Evolutionary conservation across 2,329 filamentous ascomycete genomes (phyloP).

Genomic region (Cladosporium sp.): DNA sequence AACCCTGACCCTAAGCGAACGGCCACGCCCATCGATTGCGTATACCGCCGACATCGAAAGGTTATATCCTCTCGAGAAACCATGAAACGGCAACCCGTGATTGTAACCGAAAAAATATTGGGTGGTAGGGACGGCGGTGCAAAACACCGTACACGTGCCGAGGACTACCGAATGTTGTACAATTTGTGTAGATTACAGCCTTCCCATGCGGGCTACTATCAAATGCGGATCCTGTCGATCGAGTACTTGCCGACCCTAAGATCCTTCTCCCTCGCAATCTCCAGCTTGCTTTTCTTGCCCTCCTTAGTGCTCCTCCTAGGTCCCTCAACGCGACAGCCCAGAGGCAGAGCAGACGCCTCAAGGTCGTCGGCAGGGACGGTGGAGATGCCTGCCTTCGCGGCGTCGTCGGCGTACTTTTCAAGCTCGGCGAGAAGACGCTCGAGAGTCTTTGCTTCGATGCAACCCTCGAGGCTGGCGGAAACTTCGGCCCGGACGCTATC

Average conservation of each 20-base stretch:
- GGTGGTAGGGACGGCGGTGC: no score
- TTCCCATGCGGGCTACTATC: not conserved
- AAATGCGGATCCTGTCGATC: conserved; percentile 60
- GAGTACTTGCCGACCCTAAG: conserved; percentile 78
- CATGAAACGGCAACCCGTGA: no score
- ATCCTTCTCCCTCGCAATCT: conserved; percentile 71
- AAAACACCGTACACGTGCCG: no score
- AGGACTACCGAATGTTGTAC: no score
- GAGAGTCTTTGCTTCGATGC: conserved; percentile 62
- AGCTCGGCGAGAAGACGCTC: conserved; percentile 60
- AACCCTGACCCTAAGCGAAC: no score
- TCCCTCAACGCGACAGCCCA: conserved; percentile 59
- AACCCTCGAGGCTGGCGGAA: conserved; percentile 62
- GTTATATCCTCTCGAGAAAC: no score
- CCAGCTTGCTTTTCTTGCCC: conserved; percentile 59
- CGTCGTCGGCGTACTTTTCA: conserved; percentile 46
- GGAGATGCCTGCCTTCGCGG: conserved; percentile 32
- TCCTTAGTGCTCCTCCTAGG: conserved; percentile 29
- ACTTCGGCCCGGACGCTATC: conserved; percentile 62
- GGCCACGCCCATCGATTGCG: no score
- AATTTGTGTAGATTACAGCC: no score
- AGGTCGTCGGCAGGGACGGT: conserved; percentile 37
- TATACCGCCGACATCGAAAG: no score
- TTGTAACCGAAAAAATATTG: no score
- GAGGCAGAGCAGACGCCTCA: conserved; percentile 51